Conservation (phyloP, 2,329 filamentous ascomycete species). For the Cercospora sp. region DNA sequence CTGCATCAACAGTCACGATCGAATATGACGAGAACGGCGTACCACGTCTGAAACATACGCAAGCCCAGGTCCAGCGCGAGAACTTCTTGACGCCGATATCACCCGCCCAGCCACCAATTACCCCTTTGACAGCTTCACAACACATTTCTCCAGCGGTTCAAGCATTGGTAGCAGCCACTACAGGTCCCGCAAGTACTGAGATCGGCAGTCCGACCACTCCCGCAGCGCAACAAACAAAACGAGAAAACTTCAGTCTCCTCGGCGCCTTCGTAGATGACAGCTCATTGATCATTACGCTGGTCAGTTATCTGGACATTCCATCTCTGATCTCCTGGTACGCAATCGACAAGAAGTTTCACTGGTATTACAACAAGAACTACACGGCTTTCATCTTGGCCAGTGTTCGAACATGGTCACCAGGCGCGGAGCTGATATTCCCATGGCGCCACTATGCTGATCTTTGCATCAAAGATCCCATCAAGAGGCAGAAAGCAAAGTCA, state of each 20-base stretch:
- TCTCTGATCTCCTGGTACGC: constrained; percentile 66
- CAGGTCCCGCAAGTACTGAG: not conserved
- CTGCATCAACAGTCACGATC: constrained; percentile 29
- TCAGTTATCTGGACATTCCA: constrained; percentile 54
- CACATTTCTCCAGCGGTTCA: not conserved
- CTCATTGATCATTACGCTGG: constrained; percentile 58
- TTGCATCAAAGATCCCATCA: constrained; percentile 60
- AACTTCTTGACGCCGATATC: not conserved
- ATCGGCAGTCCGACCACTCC: not conserved
- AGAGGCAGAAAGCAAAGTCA: constrained; percentile 30
- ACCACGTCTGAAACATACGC: constrained; percentile 21
- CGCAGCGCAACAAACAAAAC: constrained; percentile 10
- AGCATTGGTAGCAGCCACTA: not conserved
- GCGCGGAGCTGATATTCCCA: constrained; percentile 59
- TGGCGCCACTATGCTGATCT: constrained; percentile 60
- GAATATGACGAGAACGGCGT: constrained; percentile 28
- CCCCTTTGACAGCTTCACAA: not conserved
- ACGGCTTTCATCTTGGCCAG: constrained; percentile 60
- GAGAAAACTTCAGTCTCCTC: constrained; percentile 37
- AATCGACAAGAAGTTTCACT: constrained; percentile 63
- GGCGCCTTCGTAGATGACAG: constrained; percentile 39
- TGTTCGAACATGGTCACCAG: constrained; percentile 55
- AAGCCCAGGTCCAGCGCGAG: not conserved
- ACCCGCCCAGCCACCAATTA: not conserved
- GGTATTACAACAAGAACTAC: constrained; percentile 60